These are phyloP conservation scores for Aspergillus fischeri DNA, from an alignment of 2,329 filamentous ascomycete genomes.

Conservation along the genomic window DNA sequence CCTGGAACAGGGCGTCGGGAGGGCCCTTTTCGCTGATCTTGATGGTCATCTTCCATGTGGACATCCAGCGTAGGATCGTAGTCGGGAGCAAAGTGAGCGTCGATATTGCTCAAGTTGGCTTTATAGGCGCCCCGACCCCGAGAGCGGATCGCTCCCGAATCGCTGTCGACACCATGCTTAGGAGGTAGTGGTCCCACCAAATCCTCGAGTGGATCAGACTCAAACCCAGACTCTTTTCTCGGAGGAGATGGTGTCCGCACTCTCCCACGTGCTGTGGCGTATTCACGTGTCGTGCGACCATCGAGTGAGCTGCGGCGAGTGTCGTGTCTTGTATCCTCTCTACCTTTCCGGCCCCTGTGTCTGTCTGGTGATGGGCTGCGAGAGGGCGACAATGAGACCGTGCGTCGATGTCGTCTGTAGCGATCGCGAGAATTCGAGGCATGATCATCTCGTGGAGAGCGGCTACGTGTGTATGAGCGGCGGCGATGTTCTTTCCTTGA, in stretches of 20 bases:
- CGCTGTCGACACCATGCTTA: slow-evolving; percentile 33
- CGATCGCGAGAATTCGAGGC: slow-evolving; percentile 9
- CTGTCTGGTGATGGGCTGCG: slow-evolving; percentile 15
- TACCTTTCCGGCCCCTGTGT: slow-evolving; percentile 12
- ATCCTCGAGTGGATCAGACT: slow-evolving; percentile 69
- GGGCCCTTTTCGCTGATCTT: slow-evolving; percentile 54
- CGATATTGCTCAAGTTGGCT: slow-evolving; percentile 63
- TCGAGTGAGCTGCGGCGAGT: slow-evolving; percentile 1
- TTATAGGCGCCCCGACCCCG: slow-evolving; percentile 67
- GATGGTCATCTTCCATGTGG: slow-evolving; percentile 45
- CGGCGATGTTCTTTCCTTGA: slow-evolving; percentile 12
- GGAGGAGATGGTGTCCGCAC: slow-evolving; percentile 3
- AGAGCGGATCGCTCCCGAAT: slow-evolving; percentile 42
- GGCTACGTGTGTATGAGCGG: slow-evolving; percentile 20
- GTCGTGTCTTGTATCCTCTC: slow-evolving; percentile 7
- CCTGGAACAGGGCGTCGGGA: slow-evolving; percentile 37
- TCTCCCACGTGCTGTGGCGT: background rate
- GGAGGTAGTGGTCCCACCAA: slow-evolving; percentile 70
- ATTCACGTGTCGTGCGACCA: slow-evolving; percentile 3
- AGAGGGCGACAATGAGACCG: slow-evolving; percentile 16
- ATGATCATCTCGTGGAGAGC: slow-evolving; percentile 13
- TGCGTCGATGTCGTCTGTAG: slow-evolving; percentile 13
- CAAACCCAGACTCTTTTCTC: slow-evolving; percentile 19
- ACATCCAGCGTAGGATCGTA: slow-evolving; percentile 53
- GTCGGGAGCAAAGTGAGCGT: slow-evolving; percentile 69